These are phyloP conservation scores for Rauvolfia tetraphylla DNA, from an alignment of 257 asterid species.

Conservation along the genomic window DNA sequence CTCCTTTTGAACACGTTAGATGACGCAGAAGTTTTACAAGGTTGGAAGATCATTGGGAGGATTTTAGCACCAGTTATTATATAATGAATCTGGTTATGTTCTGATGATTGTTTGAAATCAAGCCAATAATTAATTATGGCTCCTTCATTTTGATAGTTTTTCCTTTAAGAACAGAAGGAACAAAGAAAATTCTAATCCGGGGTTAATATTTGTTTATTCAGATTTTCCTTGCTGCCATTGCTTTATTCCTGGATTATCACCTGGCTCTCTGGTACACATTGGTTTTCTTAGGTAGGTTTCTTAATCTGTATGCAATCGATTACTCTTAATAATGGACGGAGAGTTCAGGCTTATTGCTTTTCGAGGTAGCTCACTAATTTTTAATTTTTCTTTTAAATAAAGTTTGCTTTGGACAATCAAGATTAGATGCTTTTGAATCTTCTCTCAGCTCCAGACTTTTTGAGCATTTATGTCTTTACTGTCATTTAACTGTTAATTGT, in stretches of 20 bases:
- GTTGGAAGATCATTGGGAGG: not conserved
- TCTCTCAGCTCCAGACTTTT: not conserved
- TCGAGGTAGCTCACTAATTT: not conserved
- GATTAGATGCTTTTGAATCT: not conserved
- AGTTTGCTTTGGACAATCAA: not conserved
- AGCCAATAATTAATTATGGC: not conserved
- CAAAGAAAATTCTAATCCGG: slow-evolving; percentile 18
- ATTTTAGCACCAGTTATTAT: not conserved
- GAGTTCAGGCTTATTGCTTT: not conserved
- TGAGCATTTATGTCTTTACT: not conserved
- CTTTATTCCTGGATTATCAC: slow-evolving; percentile 84
- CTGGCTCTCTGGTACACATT: slow-evolving; percentile 82
- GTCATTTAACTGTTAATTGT: not conserved
- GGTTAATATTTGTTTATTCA: slow-evolving; percentile 31
- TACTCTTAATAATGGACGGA: not conserved
- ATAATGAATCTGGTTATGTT: not conserved
- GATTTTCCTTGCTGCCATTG: slow-evolving; percentile 78
- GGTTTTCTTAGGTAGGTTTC: slow-evolving; percentile 66
- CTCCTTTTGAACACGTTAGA: not conserved
- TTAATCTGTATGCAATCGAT: slow-evolving; percentile 6
- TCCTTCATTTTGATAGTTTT: not conserved
- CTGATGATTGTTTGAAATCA: slow-evolving; percentile 4
- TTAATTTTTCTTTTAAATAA: not conserved
- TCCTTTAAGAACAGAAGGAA: not conserved
- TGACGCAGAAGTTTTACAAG: not conserved